These are phyloP conservation scores for Cytospora schulzeri DNA, from an alignment of 2,329 filamentous ascomycete genomes.

Conservation along the genomic window DNA sequence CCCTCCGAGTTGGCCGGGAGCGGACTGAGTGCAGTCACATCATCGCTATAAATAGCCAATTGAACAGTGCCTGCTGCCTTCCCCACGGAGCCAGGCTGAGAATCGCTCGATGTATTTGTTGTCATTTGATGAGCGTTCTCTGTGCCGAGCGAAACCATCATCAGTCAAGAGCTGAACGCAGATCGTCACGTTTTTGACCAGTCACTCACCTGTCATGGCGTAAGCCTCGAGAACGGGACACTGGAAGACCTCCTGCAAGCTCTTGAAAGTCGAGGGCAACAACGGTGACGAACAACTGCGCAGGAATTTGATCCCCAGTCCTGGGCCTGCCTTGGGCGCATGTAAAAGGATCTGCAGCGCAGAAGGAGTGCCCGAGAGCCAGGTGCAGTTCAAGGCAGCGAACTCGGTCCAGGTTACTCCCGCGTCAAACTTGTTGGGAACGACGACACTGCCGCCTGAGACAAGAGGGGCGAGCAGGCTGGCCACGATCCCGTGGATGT, in stretches of 20 bases:
- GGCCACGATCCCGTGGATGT: slow-evolving; percentile 71
- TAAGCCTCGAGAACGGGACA: slow-evolving; percentile 90
- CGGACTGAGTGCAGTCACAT: slow-evolving; percentile 56
- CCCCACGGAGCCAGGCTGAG: slow-evolving; percentile 82
- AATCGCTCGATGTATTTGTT: slow-evolving; percentile 54
- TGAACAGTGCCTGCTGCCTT: slow-evolving; percentile 77
- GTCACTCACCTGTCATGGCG: slow-evolving; percentile 70
- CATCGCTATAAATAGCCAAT: slow-evolving; percentile 72
- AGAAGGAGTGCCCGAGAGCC: slow-evolving; percentile 88
- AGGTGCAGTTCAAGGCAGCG: slow-evolving; percentile 72
- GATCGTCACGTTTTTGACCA: not conserved
- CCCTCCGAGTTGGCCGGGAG: slow-evolving; percentile 71
- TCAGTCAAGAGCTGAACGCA: not conserved
- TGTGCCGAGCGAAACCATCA: not conserved
- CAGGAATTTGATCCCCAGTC: slow-evolving; percentile 56
- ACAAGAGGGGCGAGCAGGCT: slow-evolving; percentile 78
- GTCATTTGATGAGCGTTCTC: slow-evolving; percentile 87
- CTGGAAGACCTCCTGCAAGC: slow-evolving; percentile 72
- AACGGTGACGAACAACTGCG: slow-evolving; percentile 41
- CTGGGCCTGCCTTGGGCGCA: slow-evolving; percentile 75
- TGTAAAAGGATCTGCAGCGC: slow-evolving; percentile 88
- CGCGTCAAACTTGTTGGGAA: slow-evolving; percentile 79
- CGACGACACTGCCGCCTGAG: slow-evolving; percentile 76
- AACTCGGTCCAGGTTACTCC: slow-evolving; percentile 85
- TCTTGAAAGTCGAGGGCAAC: slow-evolving; percentile 79